Evolutionary conservation across 2,329 filamentous ascomycete genomes (phyloP), one percentile per base, ranked within the genome.

Genomic region (Penicillium sp.): DNA sequence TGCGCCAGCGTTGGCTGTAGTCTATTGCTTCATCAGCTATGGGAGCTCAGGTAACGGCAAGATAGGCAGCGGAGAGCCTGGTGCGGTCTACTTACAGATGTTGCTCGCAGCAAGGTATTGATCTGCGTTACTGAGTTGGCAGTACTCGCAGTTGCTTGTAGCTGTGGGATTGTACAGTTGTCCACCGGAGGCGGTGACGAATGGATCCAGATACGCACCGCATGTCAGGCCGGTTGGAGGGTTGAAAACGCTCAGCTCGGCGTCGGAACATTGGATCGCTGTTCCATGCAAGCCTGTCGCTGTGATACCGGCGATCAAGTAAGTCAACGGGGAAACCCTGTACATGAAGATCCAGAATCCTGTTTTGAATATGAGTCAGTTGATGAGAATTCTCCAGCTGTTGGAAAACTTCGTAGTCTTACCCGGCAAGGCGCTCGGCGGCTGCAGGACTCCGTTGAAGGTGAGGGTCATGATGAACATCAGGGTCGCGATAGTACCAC

Each of bases 341-440:
- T 94, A 94, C 88, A 92, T 90, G 81, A 92, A 92, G 67, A 89
- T 87, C 90, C 90, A 94, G 82, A 93, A 92, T 5, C 84, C 79
- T 53, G 14, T 17, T 17, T 28, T 17, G 25, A 20, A 25, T 4
- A 12, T 10, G 38, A 53, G 15, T 53, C n/a, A 53, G 49, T 25
- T 1, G 28, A 48, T 48, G 22, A 20, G 12, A 8, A 2, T 39
- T 20, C 5, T 25, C 11, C 6, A 6, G 3, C 7, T 22, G 12
- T 20, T 11, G 35, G 17, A 20, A 11, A 7, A n/a, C n/a, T 11
- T 38, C 17, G 8, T 10, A 10, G 4, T 31, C 50, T 8, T 53
- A 53, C 50, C 50, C 0, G 90, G 90, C 37, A 94, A 83, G 2
- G 77, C 74, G 2, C 78, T 75, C 0, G 89, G 88, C 5, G 80